Base-by-base conservation (phyloP, 164 flowering plant genomes). In the Nymphaea colorata region DNA sequence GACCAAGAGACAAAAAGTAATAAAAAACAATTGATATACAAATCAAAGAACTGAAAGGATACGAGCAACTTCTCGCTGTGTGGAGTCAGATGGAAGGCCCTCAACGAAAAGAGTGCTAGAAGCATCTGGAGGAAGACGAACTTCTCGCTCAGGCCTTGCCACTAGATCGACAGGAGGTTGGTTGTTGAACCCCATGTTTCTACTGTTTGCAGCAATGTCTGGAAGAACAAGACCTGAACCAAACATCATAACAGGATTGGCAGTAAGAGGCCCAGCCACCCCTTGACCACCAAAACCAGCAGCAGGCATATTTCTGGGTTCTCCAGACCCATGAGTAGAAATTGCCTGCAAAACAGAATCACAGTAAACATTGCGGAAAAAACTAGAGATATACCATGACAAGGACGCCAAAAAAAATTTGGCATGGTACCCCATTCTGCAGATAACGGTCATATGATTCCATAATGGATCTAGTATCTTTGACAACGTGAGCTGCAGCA, bases 401-500 rank as follows among this genome's bases (percentile, higher is more conserved):
- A 25, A 25, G 36, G 36, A 25, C 36, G 36, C 36, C 36, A 25
- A 41, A 61, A 61, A 61, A 61, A 10, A 61, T 61, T 61, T 10
- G 14, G 57, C 57, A 51, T 51, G 3, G 15, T 77, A 83, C 89
- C 79, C 74, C 68, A 65, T 62, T 81, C 72, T 81, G 91, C 55
- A 86, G 86, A 70, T 83, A 86, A 44, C 80, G 88, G 59, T 85
- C 95, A 81, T 89, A 89, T n/a, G 87, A 89, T 51, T 90, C 85
- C 53, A 84, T 88, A 69, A 85, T 72, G 1, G 85, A 64, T 67
- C 80, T 67, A 67, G 87, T 78, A 69, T 89, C 91, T 72, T 78
- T 82, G 16, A 80, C 66, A 59, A 67, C 16, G 18, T 59, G 77
- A 59, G 73, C 72, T 16, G 77, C 83, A 64, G 69, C 76, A 36